Evolutionary conservation across 257 asterid species (phyloP).

Genomic region (Penstemon newberryi): DNA sequence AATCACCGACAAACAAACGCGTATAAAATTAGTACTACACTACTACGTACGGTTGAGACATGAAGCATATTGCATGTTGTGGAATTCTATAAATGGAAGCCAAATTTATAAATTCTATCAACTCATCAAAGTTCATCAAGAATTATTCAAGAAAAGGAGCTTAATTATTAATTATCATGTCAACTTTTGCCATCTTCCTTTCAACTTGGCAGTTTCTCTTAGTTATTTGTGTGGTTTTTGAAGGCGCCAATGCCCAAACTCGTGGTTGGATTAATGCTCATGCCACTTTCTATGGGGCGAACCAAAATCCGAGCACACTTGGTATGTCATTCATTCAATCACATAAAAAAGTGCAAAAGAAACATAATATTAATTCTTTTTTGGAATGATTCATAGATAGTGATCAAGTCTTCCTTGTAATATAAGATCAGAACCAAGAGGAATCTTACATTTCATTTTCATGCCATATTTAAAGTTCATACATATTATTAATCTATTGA

Average conservation of each 20-base stretch:
- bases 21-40: not conserved
- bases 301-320: constrained; percentile 63
- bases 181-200: constrained; percentile 13
- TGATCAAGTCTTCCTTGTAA: no score
- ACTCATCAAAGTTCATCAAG: not conserved
- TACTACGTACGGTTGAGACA: not conserved
- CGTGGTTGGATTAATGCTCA: constrained; percentile 51
- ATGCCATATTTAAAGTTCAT: no score
- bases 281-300: constrained; percentile 65
- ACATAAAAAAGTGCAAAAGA: no score
- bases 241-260: constrained; percentile 34
- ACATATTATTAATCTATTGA: no score
- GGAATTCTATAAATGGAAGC: constrained; percentile 37
- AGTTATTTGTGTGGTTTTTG: constrained; percentile 30
- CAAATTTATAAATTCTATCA: not conserved
- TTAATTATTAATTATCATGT: not conserved
- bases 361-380: no score
- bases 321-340: constrained; percentile 34
- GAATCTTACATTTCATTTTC: no score
- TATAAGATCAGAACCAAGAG: no score
- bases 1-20: constrained; percentile 57
- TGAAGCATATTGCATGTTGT: constrained; percentile 30
- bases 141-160: not conserved
- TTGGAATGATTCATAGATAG: no score
- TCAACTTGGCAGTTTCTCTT: constrained; percentile 19